Base-by-base conservation (phyloP, 495 filamentous ascomycete genomes). In the Podospora appendiculata region DNA sequence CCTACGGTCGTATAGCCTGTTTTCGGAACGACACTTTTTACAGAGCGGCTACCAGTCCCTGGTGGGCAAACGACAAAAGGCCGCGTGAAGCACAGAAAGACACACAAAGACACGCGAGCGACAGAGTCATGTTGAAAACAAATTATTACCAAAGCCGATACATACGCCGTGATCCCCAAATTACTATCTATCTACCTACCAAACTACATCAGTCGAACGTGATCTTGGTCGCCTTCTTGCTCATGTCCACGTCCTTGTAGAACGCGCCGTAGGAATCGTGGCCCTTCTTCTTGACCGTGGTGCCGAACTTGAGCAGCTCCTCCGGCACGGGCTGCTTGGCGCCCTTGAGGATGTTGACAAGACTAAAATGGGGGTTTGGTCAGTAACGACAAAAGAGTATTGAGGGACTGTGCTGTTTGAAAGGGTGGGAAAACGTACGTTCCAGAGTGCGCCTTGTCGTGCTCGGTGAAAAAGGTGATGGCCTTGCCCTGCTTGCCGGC, bases 201-300 rank as follows among this genome's bases (percentile, higher is more conserved):
- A 33, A 33, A 11, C 36, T 38, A 8, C 18, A 12, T 42, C 10
- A 84, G 66, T 95, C 89, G 67, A 97, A 97, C 35, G 78, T 89
- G 62, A 96, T 96, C 77, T 95, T 97, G 51, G 86, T 94, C 0
- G 87, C 87, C 64, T 87, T 81, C 73, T 91, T 88, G 64, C 76
- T 83, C 48, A 79, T 81, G 53, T 86, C 87, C 40, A 77, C 70
- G 41, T 96, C 88, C 66, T 91, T 95, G 75, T 82, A 94, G 61
- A 96, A 96, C 1, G 89, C 88, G 42, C 93, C 93, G 65, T 96
- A 98, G 8, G 83, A 83, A 49, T 87, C 87, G 68, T 98, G 92
- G 41, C 80, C 82, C 88, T 96, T 97, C 78, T 94, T 95, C 79
- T 96, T 97, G 33, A 98, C 93, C 12, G 91, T 96, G n/a, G 88